Percentiles rank a stretch among this genome's conserved stretches.
phyloP scores from a whole-genome alignment of 306 rosid species.

The Prunus mira region DNA sequence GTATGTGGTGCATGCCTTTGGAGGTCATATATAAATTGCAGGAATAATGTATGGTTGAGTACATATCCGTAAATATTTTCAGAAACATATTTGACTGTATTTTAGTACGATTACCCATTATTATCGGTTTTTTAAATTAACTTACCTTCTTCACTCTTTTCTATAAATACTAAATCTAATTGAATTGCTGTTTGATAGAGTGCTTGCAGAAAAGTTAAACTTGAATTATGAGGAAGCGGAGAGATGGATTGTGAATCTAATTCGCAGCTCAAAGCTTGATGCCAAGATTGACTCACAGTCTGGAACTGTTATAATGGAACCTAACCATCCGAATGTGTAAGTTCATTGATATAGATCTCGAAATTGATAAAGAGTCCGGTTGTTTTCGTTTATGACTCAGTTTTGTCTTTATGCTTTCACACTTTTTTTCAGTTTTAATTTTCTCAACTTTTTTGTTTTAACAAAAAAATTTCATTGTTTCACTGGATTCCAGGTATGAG shows the following conservation, averaged over 20 bases:
- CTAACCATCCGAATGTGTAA: constrained; percentile 85
- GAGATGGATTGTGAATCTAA: constrained; percentile 89
- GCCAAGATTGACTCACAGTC: constrained; percentile 77
- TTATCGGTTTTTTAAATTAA: neutral
- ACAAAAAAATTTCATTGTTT: neutral
- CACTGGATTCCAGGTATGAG: constrained; percentile 62
- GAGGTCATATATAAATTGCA: neutral
- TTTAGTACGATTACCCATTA: neutral
- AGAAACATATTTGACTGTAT: neutral
- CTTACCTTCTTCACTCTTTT: neutral
- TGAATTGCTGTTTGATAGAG: constrained; percentile 41
- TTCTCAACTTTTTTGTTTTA: neutral
- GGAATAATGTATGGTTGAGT: neutral
- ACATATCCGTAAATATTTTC: neutral
- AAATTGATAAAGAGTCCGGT: neutral
- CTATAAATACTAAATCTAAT: neutral
- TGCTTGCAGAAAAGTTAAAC: constrained; percentile 89
- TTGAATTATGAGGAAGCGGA: constrained; percentile 91
- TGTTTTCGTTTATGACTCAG: neutral
- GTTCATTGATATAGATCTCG: constrained; percentile 27
- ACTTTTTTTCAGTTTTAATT: neutral
- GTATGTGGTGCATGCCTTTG: neutral
- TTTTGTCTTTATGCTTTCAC: neutral
- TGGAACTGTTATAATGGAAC: constrained; percentile 77
- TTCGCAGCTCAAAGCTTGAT: constrained; percentile 81